Percentiles rank a stretch among this genome's conserved stretches.
Conservation (phyloP, 805 yeast species). For the Saccharomycopsis fermentans region DNA sequence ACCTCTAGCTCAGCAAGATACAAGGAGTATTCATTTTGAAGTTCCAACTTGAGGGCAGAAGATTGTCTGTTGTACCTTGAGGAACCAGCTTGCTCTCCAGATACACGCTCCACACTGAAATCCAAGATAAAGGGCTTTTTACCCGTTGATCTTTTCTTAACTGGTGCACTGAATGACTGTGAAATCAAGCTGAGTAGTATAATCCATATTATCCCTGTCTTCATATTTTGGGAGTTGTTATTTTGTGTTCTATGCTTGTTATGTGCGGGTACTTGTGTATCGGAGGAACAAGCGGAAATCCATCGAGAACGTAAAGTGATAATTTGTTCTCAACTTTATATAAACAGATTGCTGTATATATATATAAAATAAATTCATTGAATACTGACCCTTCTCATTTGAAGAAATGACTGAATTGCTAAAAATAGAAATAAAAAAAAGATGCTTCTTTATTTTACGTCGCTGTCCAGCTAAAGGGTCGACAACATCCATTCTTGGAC, state of each 20-base stretch:
- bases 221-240: neutral
- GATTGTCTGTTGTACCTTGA: neutral
- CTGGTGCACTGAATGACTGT: neutral
- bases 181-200: neutral
- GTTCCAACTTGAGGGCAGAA: neutral
- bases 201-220: neutral
- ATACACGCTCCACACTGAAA: neutral
- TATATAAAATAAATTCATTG: too few species aligned
- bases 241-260: too few species aligned
- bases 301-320: too few species aligned
- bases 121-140: neutral
- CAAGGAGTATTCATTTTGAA: constrained; percentile 33
- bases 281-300: too few species aligned
- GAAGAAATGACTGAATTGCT: neutral
- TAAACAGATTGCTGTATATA: too few species aligned
- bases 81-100: neutral
- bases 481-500: neutral
- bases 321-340: too few species aligned
- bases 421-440: neutral
- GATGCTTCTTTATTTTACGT: neutral
- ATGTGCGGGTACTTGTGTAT: too few species aligned
- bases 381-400: too few species aligned
- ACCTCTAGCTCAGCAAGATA: constrained; percentile 34
- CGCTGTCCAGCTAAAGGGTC: neutral
- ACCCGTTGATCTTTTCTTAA: neutral